These are phyloP conservation scores for Mortierella alpina DNA, from an alignment of 192 early-diverging fungal genomes.

Conservation along the genomic window DNA sequence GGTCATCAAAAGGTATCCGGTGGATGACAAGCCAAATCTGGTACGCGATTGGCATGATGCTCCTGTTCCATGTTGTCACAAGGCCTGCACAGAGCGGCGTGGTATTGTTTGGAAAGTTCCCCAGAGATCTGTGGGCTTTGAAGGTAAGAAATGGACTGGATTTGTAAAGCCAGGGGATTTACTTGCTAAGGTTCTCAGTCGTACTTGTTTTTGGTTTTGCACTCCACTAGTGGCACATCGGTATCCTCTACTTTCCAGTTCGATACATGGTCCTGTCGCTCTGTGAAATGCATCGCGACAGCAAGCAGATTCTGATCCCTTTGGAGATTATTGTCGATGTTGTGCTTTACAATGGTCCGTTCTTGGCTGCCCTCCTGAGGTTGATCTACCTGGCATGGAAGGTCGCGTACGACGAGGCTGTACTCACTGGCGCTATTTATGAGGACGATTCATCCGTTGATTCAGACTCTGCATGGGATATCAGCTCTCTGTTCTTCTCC, in stretches of 20 bases:
- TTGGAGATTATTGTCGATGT: conserved; percentile 47
- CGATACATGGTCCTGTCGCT: conserved; percentile 36
- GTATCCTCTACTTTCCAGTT: conserved; percentile 43
- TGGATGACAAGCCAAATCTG: conserved; percentile 54
- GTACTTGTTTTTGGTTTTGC: background rate
- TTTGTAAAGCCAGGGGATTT: background rate
- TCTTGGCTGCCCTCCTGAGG: conserved; percentile 32
- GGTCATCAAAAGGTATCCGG: conserved; percentile 39
- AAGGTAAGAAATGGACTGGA: conserved; percentile 29
- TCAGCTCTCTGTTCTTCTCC: conserved; percentile 28
- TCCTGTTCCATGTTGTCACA: conserved; percentile 50
- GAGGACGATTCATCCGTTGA: conserved; percentile 18
- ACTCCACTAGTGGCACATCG: conserved; percentile 36
- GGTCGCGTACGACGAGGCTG: conserved; percentile 52
- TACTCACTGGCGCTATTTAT: conserved; percentile 44
- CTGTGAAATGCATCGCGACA: conserved; percentile 32
- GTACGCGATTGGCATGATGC: conserved; percentile 54
- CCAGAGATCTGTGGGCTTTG: conserved; percentile 38
- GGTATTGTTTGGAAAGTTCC: conserved; percentile 46
- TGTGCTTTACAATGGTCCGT: conserved; percentile 51
- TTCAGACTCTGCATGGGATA: background rate
- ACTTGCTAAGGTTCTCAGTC: background rate
- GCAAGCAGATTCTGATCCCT: conserved; percentile 40
- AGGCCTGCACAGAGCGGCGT: conserved; percentile 51
- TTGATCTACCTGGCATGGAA: conserved; percentile 47